Conservation (phyloP, 495 filamentous ascomycete genomes). For the Penicillium roqueforti region DNA sequence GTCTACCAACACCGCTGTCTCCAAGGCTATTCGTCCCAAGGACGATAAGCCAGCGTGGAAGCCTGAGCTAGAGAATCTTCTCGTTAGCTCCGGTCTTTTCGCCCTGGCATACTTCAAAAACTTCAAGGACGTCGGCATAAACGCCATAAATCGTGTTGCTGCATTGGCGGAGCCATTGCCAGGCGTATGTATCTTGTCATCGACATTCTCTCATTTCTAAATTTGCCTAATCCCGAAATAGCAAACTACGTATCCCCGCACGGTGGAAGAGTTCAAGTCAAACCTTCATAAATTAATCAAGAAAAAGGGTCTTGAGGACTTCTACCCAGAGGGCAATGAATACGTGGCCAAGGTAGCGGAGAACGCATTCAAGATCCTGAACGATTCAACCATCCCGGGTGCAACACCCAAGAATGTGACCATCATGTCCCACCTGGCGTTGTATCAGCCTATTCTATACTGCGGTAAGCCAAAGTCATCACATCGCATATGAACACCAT, state of each 20-base stretch:
- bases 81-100: constrained; percentile 1
- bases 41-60: not conserved
- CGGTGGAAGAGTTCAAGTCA: not conserved
- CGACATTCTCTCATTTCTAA: too few relatives aligned
- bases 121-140: not conserved
- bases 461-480: not conserved
- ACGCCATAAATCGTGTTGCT: not conserved
- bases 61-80: constrained; percentile 2
- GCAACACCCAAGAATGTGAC: not conserved
- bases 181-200: not conserved
- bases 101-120: not conserved
- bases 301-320: not conserved
- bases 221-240: not conserved
- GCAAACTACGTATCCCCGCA: not conserved
- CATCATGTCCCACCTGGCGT: not conserved
- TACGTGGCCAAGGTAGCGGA: not conserved
- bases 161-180: not conserved
- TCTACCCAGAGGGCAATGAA: not conserved
- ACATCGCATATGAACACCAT: not conserved
- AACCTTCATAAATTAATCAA: not conserved
- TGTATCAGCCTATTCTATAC: constrained; percentile 1
- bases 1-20: not conserved
- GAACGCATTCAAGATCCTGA: not conserved
- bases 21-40: not conserved
- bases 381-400: not conserved